A percentile compares a stretch with the other conserved stretches of the same genome.
These are phyloP conservation scores for Verticillium klebahnii DNA, from an alignment of 2,329 filamentous ascomycete genomes.

Conservation along the genomic window DNA sequence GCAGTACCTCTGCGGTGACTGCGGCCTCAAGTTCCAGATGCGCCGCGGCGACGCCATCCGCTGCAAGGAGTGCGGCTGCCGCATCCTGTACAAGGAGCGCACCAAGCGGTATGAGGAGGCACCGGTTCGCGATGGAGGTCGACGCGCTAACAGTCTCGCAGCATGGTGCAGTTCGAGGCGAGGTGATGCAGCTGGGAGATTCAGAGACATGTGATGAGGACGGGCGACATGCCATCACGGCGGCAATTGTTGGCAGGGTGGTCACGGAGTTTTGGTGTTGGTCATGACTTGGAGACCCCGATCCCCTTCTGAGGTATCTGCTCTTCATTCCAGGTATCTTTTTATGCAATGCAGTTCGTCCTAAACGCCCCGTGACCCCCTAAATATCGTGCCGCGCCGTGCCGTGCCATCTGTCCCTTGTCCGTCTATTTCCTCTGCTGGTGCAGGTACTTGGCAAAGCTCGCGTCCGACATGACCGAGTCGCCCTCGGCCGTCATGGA, in stretches of 20 bases:
- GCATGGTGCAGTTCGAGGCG: constrained; percentile 98
- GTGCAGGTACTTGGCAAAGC: constrained; percentile 57
- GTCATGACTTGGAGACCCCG: neutral
- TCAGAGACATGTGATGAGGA: neutral
- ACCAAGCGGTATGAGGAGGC: constrained; percentile 75
- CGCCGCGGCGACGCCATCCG: constrained; percentile 76
- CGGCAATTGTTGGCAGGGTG: neutral
- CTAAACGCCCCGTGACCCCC: constrained; percentile 7
- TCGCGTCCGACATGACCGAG: constrained; percentile 49
- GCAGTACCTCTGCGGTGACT: constrained; percentile 78
- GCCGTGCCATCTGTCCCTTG: too few species aligned
- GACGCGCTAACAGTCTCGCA: constrained; percentile 31
- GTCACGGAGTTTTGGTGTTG: neutral
- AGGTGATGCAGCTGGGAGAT: constrained; percentile 45
- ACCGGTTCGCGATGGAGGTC: neutral
- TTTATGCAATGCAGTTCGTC: constrained; percentile 10
- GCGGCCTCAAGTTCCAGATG: constrained; percentile 70
- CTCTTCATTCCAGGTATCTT: constrained; percentile 10
- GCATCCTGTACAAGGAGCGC: constrained; percentile 94
- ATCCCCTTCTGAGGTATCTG: constrained; percentile 4
- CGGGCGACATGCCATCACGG: neutral
- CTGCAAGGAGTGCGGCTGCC: constrained; percentile 90
- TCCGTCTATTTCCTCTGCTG: constrained; percentile 8
- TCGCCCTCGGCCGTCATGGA: constrained; percentile 60
- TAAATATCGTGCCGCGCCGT: neutral